Evolutionary conservation across 495 filamentous ascomycete genomes (phyloP).

Genomic region (Schizothecium vesticola): DNA sequence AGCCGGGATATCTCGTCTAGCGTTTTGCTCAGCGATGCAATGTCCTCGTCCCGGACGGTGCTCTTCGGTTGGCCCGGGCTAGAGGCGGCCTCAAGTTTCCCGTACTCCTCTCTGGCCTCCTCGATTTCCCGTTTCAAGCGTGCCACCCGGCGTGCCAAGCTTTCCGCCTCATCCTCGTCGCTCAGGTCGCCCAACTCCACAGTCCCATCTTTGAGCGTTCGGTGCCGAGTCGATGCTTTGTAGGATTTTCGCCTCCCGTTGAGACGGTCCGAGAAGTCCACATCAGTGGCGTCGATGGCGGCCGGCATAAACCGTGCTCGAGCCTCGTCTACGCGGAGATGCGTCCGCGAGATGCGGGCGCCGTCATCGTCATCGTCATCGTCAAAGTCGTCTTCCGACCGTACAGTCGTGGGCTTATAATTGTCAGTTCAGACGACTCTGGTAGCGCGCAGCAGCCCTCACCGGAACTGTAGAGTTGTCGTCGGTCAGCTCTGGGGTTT

Average conservation of each 20-base stretch:
- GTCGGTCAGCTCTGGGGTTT: constrained; percentile 86
- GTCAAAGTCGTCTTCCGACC: constrained; percentile 58
- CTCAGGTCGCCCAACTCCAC: constrained; percentile 62
- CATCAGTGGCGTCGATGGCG: constrained; percentile 64
- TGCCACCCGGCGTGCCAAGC: constrained; percentile 68
- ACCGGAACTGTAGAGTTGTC: constrained; percentile 81
- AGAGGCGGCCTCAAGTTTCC: constrained; percentile 41
- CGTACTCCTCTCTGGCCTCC: constrained; percentile 66
- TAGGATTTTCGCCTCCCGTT: constrained; percentile 74
- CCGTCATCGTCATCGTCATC: constrained; percentile 59
- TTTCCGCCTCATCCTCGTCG: constrained; percentile 53
- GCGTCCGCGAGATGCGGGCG: constrained; percentile 66
- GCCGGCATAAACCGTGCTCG: constrained; percentile 73
- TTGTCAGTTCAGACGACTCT: constrained; percentile 18
- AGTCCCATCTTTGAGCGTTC: constrained; percentile 53
- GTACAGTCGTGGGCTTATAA: constrained; percentile 55
- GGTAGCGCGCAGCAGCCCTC: constrained; percentile 18
- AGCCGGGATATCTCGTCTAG: constrained; percentile 53
- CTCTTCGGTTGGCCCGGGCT: constrained; percentile 24
- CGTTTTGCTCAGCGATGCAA: constrained; percentile 59
- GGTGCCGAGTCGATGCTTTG: constrained; percentile 60
- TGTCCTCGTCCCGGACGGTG: constrained; percentile 33
- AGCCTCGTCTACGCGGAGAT: constrained; percentile 68
- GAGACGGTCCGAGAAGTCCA: constrained; percentile 80
- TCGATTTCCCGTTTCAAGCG: constrained; percentile 71